Percentiles rank a stretch among this genome's conserved stretches.
These are phyloP conservation scores for Colletotrichum sp. DNA, from an alignment of 2,329 filamentous ascomycete genomes.

Conservation along the genomic window DNA sequence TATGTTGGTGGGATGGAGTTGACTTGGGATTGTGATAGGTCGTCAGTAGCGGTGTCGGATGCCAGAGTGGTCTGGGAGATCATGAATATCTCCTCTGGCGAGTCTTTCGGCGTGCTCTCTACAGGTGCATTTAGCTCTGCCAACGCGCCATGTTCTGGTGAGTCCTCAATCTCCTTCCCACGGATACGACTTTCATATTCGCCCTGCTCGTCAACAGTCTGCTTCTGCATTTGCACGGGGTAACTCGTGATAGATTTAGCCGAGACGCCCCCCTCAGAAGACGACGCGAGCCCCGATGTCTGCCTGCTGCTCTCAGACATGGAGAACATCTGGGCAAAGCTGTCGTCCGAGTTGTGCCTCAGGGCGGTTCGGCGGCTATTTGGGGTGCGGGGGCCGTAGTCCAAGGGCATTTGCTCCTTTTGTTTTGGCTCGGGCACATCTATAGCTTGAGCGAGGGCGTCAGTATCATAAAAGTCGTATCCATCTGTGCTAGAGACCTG, in stretches of 20 bases:
- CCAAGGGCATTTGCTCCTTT: conserved; percentile 40
- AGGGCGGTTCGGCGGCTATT: conserved; percentile 29
- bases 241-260: neutral
- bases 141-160: conserved; percentile 13
- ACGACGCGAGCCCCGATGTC: conserved; percentile 39
- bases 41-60: conserved; percentile 33
- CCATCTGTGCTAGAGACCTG: conserved; percentile 62
- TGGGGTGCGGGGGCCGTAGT: conserved; percentile 36
- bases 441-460: conserved; percentile 55
- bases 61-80: conserved; percentile 51
- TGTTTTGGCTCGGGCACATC: conserved; percentile 51
- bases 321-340: conserved; percentile 63
- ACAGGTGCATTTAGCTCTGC: neutral
- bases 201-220: conserved; percentile 26
- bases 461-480: conserved; percentile 70
- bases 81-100: conserved; percentile 44
- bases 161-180: conserved; percentile 39
- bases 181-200: conserved; percentile 53
- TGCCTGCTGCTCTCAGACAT: conserved; percentile 55
- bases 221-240: conserved; percentile 26
- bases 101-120: conserved; percentile 26
- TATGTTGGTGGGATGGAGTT: conserved; percentile 1
- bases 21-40: conserved; percentile 21
- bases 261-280: conserved; percentile 31
- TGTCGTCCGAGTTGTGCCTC: conserved; percentile 64